Evolutionary conservation across 306 rosid genomes (phyloP), one percentile per base, ranked within the genome.

Genomic region (Medicago ruthenica): DNA sequence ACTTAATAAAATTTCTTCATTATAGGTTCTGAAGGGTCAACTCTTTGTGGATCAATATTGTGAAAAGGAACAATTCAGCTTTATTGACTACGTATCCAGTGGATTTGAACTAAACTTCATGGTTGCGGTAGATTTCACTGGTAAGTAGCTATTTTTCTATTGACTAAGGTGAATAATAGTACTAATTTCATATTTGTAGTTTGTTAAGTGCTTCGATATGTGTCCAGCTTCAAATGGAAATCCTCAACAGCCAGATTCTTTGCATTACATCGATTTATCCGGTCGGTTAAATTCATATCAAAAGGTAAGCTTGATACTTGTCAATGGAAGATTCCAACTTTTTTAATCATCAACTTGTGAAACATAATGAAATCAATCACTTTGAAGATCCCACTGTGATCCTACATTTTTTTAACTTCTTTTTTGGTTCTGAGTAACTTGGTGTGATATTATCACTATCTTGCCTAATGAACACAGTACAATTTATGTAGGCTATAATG

Each of bases 71-170:
- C 97, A 85, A 15, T 86, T 78, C 80, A 92, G 87, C 76, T 95
- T 95, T 83, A 76, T 95, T 17, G 98, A 95, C 71, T 95, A 95
- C 82, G 86, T 92, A 81, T 90, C 96, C 16, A 88, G 85, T 75
- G 97, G 97, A 59, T 95, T 90, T 83, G 91, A 90, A 82, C 87
- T 95, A 18, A 94, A 92, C 82, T 94, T 90, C 77, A 92, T 92
- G 98, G 97, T 94, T 63, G 97, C 95, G 6, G 85, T 94, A 21
- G 98, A 94, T 76, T 92, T 94, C 86, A 94, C 95, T 0, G 93
- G 98, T 91, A 83, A 27, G 44, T 27, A 51, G 13, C 53, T 11
- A 22, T 57, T 65, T 17, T 41, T 57, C 22, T 61, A 62, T 45
- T 61, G 3, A 3, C 15, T 6, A 31, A 50, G 48, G 48, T 66